phyloP scores from a whole-genome alignment of 1,284 basidiomycete species.

The Cryptococcus sp. region DNA sequence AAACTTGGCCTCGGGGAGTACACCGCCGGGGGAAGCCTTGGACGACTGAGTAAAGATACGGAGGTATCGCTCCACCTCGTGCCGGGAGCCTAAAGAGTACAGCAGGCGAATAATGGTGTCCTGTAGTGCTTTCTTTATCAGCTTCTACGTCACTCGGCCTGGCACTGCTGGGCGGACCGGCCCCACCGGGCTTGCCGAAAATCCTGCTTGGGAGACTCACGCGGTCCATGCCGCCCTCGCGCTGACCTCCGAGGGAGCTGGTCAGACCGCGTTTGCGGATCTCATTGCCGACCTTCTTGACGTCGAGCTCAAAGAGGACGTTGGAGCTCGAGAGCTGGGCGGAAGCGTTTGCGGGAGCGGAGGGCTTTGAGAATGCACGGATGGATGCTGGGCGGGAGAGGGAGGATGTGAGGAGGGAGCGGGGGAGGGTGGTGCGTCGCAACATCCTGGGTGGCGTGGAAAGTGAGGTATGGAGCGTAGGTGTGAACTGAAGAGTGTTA shows the following conservation, averaged over 20 bases:
- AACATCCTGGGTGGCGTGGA: slow-evolving; percentile 28
- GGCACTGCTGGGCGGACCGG: background rate
- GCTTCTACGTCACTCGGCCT: background rate
- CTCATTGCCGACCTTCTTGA: slow-evolving; percentile 43
- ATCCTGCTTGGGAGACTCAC: slow-evolving; percentile 23
- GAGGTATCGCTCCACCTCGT: slow-evolving; percentile 93
- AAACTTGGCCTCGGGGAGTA: slow-evolving; percentile 67
- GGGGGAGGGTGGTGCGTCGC: slow-evolving; percentile 29
- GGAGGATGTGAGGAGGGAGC: slow-evolving; percentile 20
- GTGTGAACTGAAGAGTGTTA: slow-evolving; percentile 1
- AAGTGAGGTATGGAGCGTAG: slow-evolving; percentile 1
- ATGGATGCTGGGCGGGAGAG: slow-evolving; percentile 16
- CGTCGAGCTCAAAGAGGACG: slow-evolving; percentile 46
- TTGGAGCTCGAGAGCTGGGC: slow-evolving; percentile 20
- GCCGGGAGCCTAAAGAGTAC: slow-evolving; percentile 90
- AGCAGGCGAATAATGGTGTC: slow-evolving; percentile 89
- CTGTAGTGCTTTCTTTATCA: slow-evolving; percentile 50
- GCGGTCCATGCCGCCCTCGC: slow-evolving; percentile 49
- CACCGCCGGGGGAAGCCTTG: slow-evolving; percentile 56
- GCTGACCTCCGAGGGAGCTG: slow-evolving; percentile 22
- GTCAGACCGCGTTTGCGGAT: slow-evolving; percentile 47
- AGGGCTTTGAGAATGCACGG: slow-evolving; percentile 29
- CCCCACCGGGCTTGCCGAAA: background rate
- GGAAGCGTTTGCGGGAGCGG: slow-evolving; percentile 23
- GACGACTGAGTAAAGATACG: slow-evolving; percentile 90